Conservation (phyloP, 1,284 basidiomycete species). For the Ceratobasidium papillatum region DNA sequence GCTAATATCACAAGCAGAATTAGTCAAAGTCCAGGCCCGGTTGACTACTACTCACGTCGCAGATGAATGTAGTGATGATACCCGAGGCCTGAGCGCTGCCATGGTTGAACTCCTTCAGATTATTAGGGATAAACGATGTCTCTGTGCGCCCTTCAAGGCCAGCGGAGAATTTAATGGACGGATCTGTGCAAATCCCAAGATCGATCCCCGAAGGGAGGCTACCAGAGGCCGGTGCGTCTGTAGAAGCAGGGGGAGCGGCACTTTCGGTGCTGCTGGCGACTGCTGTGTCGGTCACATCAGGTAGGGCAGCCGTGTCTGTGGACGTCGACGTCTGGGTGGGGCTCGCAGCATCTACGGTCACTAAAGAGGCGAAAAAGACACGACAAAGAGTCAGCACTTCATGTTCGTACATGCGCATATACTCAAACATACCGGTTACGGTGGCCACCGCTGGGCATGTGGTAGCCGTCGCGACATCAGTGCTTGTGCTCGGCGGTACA, state of each 20-base stretch:
- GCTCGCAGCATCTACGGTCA: not conserved
- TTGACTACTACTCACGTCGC: constrained; percentile 29
- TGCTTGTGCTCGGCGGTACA: not conserved
- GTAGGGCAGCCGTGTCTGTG: not conserved
- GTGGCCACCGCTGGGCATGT: constrained; percentile 27
- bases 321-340: not conserved
- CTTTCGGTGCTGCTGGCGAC: no score
- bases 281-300: no score
- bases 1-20: no score
- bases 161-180: constrained; percentile 43
- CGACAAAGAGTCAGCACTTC: not conserved
- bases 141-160: constrained; percentile 44
- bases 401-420: not conserved
- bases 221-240: not conserved
- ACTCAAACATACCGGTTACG: constrained; percentile 21
- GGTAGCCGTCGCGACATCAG: not conserved
- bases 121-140: constrained; percentile 44
- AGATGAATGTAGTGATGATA: constrained; percentile 41
- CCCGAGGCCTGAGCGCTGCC: constrained; percentile 39
- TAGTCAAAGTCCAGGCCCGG: not conserved
- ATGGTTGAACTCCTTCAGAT: constrained; percentile 42
- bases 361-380: not conserved
- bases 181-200: constrained; percentile 58
- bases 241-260: not conserved
- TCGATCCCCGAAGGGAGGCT: not conserved